Conservation (phyloP, 495 filamentous ascomycete species). For the Penicillium lividum region DNA sequence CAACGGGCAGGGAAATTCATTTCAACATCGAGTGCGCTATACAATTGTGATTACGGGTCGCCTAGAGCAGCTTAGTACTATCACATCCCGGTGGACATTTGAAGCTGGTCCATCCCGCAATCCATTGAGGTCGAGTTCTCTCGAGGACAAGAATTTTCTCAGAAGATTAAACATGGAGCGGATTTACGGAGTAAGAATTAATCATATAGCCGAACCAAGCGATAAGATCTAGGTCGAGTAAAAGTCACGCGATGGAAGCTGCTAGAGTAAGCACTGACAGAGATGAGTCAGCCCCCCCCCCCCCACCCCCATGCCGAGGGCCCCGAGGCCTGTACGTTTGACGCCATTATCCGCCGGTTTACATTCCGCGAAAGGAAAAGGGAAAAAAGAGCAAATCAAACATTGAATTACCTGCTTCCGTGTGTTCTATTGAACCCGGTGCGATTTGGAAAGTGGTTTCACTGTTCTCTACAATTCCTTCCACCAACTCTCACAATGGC, state of each 20-base stretch:
- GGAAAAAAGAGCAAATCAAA: neutral
- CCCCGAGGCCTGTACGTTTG: slow-evolving; percentile 15
- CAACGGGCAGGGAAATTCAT: too few relatives aligned
- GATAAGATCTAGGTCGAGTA: too few relatives aligned
- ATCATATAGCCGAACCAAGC: too few relatives aligned
- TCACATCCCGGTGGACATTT: too few relatives aligned
- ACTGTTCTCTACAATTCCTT: neutral
- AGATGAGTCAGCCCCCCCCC: slow-evolving; percentile 26
- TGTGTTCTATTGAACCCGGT: neutral
- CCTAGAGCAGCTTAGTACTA: too few relatives aligned
- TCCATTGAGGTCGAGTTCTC: too few relatives aligned
- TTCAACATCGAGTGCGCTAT: too few relatives aligned
- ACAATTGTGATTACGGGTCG: too few relatives aligned
- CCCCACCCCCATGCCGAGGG: slow-evolving; percentile 18
- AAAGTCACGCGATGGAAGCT: slow-evolving; percentile 1
- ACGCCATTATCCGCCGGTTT: slow-evolving; percentile 18
- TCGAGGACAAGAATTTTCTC: too few relatives aligned
- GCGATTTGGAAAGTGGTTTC: neutral
- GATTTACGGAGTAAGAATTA: too few relatives aligned
- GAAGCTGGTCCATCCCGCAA: too few relatives aligned
- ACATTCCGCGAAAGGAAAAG: neutral
- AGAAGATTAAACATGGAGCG: too few relatives aligned
- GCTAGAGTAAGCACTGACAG: slow-evolving; percentile 27
- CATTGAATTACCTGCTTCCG: neutral
- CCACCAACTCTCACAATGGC: slow-evolving; percentile 40